Evolutionary conservation across 1,284 basidiomycete genomes (phyloP), one percentile per base, ranked within the genome.

Genomic region (Sporisorium sorghi): DNA sequence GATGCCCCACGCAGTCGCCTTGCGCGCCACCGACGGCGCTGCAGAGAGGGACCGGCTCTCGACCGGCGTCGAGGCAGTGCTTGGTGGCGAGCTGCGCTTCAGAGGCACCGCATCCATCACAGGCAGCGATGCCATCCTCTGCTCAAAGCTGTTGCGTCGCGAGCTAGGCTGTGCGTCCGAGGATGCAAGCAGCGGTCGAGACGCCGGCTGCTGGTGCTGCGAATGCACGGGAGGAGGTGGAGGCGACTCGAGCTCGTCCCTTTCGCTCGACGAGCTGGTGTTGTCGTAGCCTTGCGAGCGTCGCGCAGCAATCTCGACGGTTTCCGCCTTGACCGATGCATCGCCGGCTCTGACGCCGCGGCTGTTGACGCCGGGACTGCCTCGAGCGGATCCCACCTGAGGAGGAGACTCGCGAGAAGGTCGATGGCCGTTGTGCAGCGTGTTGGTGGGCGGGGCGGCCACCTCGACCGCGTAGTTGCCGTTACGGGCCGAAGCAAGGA

Each of bases 61-160:
- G 17, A 23, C 53, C 37, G 32, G 17, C 11, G 35, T 39, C 7
- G 57, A 37, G 30, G 21, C 54, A 11, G 54, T 49, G 40, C 24
- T 62, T 1, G 65, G 55, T n/a, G 66, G 66, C n/a, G 72, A 70
- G 51, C 39, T 51, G 24, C 72, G 72, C 56, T 74, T 74, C 43
- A 79, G 61, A 15, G 77, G 77, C 15, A 79, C 64, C 15, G 77
- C 77, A 2, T 72, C 57, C 58, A 68, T 59, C 23, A 77, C 71
- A 4, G 77, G 77, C 4, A 79, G 58, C 40, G 66, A 64, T 5
- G 69, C 73, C 71, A 79, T 77, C 35, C 77, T 63, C 28, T 70
- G 60, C 53, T 79, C 77, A 43, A 79, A 79, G 53, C 73, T 76
- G 63, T 62, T 74, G 54, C 72, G 66, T 33, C 72, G 72, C 32